Percentiles rank a stretch among this genome's conserved stretches.
Conservation (phyloP, 306 rosid genomes). For the Trifolium fragiferum region DNA sequence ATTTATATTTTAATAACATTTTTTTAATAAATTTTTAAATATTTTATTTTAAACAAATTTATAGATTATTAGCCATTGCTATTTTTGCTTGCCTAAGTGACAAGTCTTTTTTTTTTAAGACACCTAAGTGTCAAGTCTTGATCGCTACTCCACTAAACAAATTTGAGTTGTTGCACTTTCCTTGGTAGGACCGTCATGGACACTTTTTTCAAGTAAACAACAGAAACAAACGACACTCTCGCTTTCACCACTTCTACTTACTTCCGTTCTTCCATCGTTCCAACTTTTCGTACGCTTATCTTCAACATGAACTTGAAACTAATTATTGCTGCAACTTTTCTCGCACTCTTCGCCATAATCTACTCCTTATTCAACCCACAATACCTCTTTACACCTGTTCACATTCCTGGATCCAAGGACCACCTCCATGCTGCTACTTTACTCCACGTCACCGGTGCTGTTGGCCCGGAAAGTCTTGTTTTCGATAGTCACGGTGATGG, state of each 20-base stretch:
- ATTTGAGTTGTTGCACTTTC: too few relatives aligned
- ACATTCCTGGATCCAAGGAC: constrained; percentile 56
- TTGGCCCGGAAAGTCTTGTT: constrained; percentile 89
- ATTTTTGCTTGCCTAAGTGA: too few relatives aligned
- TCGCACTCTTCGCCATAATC: constrained; percentile 48
- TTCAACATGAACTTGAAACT: constrained; percentile 48
- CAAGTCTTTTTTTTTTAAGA: too few relatives aligned
- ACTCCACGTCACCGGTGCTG: constrained; percentile 56
- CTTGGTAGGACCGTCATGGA: not conserved
- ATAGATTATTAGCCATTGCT: too few relatives aligned
- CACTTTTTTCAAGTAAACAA: not conserved
- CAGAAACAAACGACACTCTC: not conserved
- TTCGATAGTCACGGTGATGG: constrained; percentile 76
- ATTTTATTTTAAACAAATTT: too few relatives aligned
- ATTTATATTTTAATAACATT: too few relatives aligned
- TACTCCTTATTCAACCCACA: constrained; percentile 35
- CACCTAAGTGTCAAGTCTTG: too few relatives aligned
- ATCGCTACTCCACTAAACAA: too few relatives aligned
- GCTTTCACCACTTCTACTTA: not conserved
- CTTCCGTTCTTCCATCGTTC: not conserved
- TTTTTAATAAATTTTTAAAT: too few relatives aligned
- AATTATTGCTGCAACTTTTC: constrained; percentile 37
- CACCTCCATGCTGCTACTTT: constrained; percentile 57
- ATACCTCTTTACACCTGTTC: constrained; percentile 45
- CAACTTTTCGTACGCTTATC: not conserved